Percentiles rank a stretch among this genome's conserved stretches.
phyloP scores from a whole-genome alignment of 2,329 filamentous ascomycete genomes.

The Decorospora gaudefroyi region DNA sequence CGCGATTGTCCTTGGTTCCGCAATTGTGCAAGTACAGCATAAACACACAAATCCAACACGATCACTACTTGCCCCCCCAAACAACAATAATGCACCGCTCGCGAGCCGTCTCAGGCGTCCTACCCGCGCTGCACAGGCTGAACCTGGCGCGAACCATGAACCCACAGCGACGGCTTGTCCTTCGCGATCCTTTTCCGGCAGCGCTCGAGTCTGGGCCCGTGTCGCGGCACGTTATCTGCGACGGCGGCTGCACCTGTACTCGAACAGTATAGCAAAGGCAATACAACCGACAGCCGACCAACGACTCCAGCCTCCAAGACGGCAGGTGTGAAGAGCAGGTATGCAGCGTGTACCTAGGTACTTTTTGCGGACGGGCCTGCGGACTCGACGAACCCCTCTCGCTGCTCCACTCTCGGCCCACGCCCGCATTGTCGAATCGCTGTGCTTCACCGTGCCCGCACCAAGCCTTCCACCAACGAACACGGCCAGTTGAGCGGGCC shows the following conservation, averaged over 20 bases:
- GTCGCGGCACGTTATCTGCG: slow-evolving; percentile 26
- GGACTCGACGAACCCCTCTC: slow-evolving; percentile 24
- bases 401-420: slow-evolving; percentile 31
- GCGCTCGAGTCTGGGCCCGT: slow-evolving; percentile 13
- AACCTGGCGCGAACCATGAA: slow-evolving; percentile 44
- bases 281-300: slow-evolving; percentile 19
- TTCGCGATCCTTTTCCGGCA: slow-evolving; percentile 24
- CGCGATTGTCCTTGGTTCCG: not conserved
- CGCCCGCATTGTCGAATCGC: slow-evolving; percentile 19
- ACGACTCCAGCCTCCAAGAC: too few relatives aligned
- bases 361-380: slow-evolving; percentile 21
- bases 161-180: slow-evolving; percentile 28
- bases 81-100: slow-evolving; percentile 5
- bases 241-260: slow-evolving; percentile 14
- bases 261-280: slow-evolving; percentile 18
- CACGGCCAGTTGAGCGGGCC: slow-evolving; percentile 33
- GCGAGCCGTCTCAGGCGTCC: slow-evolving; percentile 21
- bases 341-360: slow-evolving; percentile 23
- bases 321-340: slow-evolving; percentile 34
- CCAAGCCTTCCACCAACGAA: slow-evolving; percentile 21
- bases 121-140: slow-evolving; percentile 33
- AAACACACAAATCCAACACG: slow-evolving; percentile 28
- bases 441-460: too few relatives aligned
- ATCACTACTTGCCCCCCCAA: slow-evolving; percentile 13
- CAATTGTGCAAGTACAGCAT: slow-evolving; percentile 10